phyloP scores from a whole-genome alignment of 768 basidiomycete species.

The Boletus rubropictus region DNA sequence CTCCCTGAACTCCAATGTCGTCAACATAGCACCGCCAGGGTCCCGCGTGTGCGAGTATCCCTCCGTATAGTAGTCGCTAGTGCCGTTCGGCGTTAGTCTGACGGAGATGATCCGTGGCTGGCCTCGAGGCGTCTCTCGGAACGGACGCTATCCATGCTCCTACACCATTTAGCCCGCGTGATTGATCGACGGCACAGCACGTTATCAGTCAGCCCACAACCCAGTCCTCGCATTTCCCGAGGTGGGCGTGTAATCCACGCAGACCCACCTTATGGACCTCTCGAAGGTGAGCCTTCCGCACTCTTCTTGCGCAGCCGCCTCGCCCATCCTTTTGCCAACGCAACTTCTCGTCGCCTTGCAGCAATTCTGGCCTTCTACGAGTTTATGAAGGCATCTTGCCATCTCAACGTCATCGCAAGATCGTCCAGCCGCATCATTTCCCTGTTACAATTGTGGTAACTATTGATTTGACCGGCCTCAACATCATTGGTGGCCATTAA shows the following conservation, averaged over 20 bases:
- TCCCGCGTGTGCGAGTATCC: not conserved
- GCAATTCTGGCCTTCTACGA: not conserved
- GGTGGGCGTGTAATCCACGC: not conserved
- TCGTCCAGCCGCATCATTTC: not conserved
- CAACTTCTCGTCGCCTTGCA: not conserved
- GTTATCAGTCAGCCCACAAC: not conserved
- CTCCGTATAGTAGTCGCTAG: not conserved
- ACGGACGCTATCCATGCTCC: not conserved
- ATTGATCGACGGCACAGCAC: not conserved
- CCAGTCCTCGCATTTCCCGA: not conserved
- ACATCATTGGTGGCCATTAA: not conserved
- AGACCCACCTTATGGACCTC: not conserved
- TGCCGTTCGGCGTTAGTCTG: not conserved
- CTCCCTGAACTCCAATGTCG: too few species aligned
- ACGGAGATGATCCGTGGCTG: conserved; percentile 3
- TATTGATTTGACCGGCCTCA: not conserved
- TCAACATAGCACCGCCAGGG: not conserved
- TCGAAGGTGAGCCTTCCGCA: not conserved
- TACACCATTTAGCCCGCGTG: not conserved
- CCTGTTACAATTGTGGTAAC: not conserved
- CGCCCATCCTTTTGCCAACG: too few species aligned
- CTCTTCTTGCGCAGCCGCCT: not conserved
- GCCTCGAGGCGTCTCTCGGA: conserved; percentile 1
- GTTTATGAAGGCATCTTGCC: not conserved
- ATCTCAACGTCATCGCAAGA: not conserved